Conservation (phyloP, 106 monocot genomes). For the Dendrobium chrysotoxum region DNA sequence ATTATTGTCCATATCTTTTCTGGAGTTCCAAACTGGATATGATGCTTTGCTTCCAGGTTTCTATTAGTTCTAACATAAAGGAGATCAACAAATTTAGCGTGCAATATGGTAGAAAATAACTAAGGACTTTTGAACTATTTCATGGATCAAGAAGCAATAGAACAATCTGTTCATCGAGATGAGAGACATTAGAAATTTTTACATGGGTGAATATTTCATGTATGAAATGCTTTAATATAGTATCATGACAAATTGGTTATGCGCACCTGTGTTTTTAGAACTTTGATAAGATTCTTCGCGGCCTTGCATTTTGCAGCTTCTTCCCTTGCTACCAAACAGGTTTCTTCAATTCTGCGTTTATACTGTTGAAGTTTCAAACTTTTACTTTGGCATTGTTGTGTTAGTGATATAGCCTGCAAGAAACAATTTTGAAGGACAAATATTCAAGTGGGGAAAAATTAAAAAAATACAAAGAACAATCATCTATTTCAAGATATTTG, state of each 20-base stretch:
- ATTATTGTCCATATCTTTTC: no score
- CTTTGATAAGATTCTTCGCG: slow-evolving; percentile 68
- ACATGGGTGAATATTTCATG: no score
- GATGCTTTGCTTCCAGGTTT: no score
- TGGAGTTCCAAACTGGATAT: no score
- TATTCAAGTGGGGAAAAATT: background rate
- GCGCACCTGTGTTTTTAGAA: slow-evolving; percentile 62
- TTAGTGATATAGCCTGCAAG: slow-evolving; percentile 31
- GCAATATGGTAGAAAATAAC: no score
- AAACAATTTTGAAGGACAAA: background rate
- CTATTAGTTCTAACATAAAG: no score
- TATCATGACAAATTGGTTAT: background rate
- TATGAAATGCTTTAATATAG: no score
- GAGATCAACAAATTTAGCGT: no score
- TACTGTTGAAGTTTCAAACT: slow-evolving; percentile 45
- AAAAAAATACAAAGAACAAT: background rate
- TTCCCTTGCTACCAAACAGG: slow-evolving; percentile 58
- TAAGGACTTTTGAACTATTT: no score
- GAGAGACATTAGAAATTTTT: no score
- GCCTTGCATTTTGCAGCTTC: slow-evolving; percentile 89
- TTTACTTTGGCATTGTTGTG: slow-evolving; percentile 48
- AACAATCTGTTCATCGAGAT: no score
- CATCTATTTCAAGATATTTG: background rate
- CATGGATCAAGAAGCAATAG: no score
- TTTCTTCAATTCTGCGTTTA: slow-evolving; percentile 68